phyloP scores from a whole-genome alignment of 2,329 filamentous ascomycete species.

The Dothiorella sarmentorum region DNA sequence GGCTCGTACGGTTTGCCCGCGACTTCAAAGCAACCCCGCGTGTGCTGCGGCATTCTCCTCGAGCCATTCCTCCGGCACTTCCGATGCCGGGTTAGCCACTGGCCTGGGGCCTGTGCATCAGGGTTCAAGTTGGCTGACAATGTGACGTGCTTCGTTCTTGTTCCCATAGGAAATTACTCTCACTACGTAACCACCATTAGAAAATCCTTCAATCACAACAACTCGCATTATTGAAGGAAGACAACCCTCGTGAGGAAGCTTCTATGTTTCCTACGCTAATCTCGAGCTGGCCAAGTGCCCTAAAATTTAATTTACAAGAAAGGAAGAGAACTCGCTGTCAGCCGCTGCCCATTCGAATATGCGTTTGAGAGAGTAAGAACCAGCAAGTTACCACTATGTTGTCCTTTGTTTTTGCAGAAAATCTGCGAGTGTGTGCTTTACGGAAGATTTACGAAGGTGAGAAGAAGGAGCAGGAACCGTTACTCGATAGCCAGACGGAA shows the following conservation, averaged over 20 bases:
- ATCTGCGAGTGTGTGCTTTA: too few relatives aligned
- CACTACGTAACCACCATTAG: too few relatives aligned
- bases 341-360: background rate
- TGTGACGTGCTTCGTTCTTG: too few relatives aligned
- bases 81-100: background rate
- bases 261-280: background rate
- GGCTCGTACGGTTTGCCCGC: conserved; percentile 4
- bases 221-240: too few relatives aligned
- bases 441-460: too few relatives aligned
- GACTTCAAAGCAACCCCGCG: background rate
- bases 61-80: background rate
- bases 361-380: background rate
- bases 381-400: background rate
- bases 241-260: background rate
- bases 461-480: background rate
- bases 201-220: too few relatives aligned
- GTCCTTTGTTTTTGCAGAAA: background rate
- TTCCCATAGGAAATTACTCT: too few relatives aligned
- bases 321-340: background rate
- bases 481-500: background rate
- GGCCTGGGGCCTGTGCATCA: background rate
- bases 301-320: conserved; percentile 5
- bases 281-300: background rate
- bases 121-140: too few relatives aligned
- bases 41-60: background rate